These are phyloP conservation scores for Streptanthus diversifolius DNA, from an alignment of 345 rosid species.

Conservation along the genomic window DNA sequence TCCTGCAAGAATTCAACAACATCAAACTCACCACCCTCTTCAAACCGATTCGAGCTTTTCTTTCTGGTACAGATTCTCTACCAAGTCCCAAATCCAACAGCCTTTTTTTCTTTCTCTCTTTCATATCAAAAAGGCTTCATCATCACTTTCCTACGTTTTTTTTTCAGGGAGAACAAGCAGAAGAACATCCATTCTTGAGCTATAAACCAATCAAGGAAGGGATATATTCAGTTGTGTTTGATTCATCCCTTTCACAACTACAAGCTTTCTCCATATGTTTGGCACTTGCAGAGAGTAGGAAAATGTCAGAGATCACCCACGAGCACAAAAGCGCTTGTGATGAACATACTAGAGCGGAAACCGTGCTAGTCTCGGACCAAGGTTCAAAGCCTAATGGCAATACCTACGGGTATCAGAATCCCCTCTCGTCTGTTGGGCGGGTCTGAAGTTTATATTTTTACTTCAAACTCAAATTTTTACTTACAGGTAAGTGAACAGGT, in stretches of 20 bases:
- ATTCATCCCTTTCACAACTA: slow-evolving; percentile 53
- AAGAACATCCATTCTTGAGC: slow-evolving; percentile 52
- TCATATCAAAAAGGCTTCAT: background rate
- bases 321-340: slow-evolving; percentile 29
- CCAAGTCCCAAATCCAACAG: background rate
- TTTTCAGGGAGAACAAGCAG: slow-evolving; percentile 57
- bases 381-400: slow-evolving; percentile 23
- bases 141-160: background rate
- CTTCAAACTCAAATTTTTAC: slow-evolving; percentile 29
- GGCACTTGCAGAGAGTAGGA: slow-evolving; percentile 65
- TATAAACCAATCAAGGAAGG: slow-evolving; percentile 64
- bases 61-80: slow-evolving; percentile 45
- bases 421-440: slow-evolving; percentile 62
- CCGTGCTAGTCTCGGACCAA: background rate
- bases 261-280: slow-evolving; percentile 79
- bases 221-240: slow-evolving; percentile 70
- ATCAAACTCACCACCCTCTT: slow-evolving; percentile 34
- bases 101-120: background rate
- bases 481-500: slow-evolving; percentile 22
- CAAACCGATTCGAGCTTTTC: slow-evolving; percentile 52
- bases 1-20: slow-evolving; percentile 30
- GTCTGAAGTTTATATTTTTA: slow-evolving; percentile 48
- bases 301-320: slow-evolving; percentile 34
- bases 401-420: slow-evolving; percentile 41
- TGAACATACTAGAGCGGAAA: slow-evolving; percentile 31